Base-by-base conservation (phyloP, 495 filamentous ascomycete genomes). In the Aspergillus mulundensis region DNA sequence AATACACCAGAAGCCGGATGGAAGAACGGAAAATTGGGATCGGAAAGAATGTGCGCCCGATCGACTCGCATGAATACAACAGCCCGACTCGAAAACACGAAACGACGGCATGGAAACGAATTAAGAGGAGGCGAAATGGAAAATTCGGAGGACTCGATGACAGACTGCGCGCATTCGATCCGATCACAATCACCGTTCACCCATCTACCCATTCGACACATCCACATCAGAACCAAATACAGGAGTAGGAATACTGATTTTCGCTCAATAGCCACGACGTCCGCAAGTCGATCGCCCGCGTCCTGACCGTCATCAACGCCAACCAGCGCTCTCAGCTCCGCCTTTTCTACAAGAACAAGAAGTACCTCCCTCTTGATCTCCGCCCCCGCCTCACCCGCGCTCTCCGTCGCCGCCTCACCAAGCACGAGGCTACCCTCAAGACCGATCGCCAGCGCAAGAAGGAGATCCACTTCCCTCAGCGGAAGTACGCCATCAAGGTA, bases 261-360 rank as follows among this genome's bases (percentile, higher is more conserved):
- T 58, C 61, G 47, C n/a, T 64, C 39, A 69, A 63, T 65, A 97
- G 93, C 77, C 90, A 95, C 84, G 94, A 99, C 79, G 83, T 99
- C 76, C 92, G 94, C 81, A 99, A 99, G 86, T 93, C 90, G 55
- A 95, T 99, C 75, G 95, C 94, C 73, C 91, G 91, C 65, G 88
- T 96, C 77, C 85, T 97, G 63, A 99, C 94, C 73, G 85, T 97
- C 82, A 96, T 97, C 87, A 97, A 97, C 84, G 86, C 89, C 76
- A 97, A 93, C 84, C 95, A 97, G 83, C 86, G 94, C 70, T 81
- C 90, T 53, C 94, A 97, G 79, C 89, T 99, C 66, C 93, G 94
- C 70, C 79, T 99, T 62, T 97, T 97, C 87, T 99, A 99, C 85
- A 94, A 95, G 84, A 86, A 84, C 84, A 97, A 97, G 88, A 97